These are phyloP conservation scores for Flueggea neowawraea DNA, from an alignment of 441 rosid species.

Conservation along the genomic window DNA sequence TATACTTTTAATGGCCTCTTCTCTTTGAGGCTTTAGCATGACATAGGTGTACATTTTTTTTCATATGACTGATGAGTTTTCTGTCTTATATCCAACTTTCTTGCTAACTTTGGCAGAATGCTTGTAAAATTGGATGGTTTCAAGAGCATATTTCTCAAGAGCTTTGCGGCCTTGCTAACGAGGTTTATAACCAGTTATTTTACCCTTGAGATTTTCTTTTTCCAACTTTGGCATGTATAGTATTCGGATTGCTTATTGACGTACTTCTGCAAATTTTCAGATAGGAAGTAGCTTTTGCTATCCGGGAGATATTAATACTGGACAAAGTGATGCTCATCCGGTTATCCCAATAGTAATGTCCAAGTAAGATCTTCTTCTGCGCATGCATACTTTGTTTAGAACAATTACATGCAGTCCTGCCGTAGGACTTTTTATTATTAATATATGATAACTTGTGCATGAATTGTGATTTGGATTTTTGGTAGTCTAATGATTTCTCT, in stretches of 20 bases:
- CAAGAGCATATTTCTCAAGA: slow-evolving; percentile 52
- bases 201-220: not conserved
- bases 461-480: no score
- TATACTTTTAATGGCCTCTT: no score
- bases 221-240: slow-evolving; percentile 1
- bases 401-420: not conserved
- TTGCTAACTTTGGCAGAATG: slow-evolving; percentile 49
- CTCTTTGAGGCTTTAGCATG: no score
- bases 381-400: not conserved
- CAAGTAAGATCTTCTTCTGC: slow-evolving; percentile 39
- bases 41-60: no score
- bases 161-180: slow-evolving; percentile 57
- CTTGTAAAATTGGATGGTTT: slow-evolving; percentile 88
- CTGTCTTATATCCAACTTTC: slow-evolving; percentile 6
- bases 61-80: no score
- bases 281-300: slow-evolving; percentile 52
- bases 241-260: slow-evolving; percentile 17
- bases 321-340: slow-evolving; percentile 25
- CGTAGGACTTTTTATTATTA: no score
- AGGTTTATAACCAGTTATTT: slow-evolving; percentile 44
- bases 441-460: no score
- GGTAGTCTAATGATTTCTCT: no score
- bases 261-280: slow-evolving; percentile 34
- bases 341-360: slow-evolving; percentile 43
- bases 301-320: slow-evolving; percentile 30